These are phyloP conservation scores for Trebouxia sp. DNA, from an alignment of 139 green algal species.

Conservation along the genomic window DNA sequence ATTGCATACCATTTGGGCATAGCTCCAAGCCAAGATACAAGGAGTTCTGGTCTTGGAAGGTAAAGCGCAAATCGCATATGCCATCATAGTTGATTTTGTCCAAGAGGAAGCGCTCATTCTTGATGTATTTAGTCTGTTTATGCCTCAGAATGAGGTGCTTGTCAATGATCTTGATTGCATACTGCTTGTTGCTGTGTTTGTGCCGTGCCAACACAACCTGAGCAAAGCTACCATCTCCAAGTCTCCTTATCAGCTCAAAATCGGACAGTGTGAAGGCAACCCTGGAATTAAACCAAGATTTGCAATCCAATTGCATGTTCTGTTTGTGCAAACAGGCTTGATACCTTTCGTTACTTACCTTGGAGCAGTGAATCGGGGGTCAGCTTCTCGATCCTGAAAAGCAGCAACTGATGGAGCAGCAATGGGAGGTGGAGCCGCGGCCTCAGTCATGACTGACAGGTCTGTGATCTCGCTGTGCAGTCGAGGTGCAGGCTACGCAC, in stretches of 20 bases:
- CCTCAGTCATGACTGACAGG: background rate
- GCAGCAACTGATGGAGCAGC: background rate
- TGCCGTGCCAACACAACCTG: conserved; percentile 59
- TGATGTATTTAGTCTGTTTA: conserved; percentile 61
- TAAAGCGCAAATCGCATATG: conserved; percentile 70
- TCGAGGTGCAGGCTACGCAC: too few relatives aligned
- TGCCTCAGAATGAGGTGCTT: conserved; percentile 71
- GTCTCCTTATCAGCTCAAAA: conserved; percentile 62
- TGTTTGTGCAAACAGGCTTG: too few relatives aligned
- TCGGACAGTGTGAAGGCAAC: conserved; percentile 43
- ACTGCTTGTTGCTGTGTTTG: conserved; percentile 40
- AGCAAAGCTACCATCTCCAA: conserved; percentile 73
- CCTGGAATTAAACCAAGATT: conserved; percentile 8
- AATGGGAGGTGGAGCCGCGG: background rate
- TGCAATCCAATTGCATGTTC: too few relatives aligned
- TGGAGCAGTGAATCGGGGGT: background rate
- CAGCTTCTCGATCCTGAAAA: background rate
- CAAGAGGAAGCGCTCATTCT: conserved; percentile 60
- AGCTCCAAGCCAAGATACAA: conserved; percentile 59
- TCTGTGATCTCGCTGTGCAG: too few relatives aligned
- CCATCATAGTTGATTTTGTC: conserved; percentile 58
- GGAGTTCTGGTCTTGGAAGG: conserved; percentile 61
- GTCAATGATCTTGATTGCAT: conserved; percentile 73
- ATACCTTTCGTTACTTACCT: too few relatives aligned
- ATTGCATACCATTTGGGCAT: conserved; percentile 41